Evolutionary conservation across 495 filamentous ascomycete species (phyloP).

Genomic region (Penicillium turbatum): DNA sequence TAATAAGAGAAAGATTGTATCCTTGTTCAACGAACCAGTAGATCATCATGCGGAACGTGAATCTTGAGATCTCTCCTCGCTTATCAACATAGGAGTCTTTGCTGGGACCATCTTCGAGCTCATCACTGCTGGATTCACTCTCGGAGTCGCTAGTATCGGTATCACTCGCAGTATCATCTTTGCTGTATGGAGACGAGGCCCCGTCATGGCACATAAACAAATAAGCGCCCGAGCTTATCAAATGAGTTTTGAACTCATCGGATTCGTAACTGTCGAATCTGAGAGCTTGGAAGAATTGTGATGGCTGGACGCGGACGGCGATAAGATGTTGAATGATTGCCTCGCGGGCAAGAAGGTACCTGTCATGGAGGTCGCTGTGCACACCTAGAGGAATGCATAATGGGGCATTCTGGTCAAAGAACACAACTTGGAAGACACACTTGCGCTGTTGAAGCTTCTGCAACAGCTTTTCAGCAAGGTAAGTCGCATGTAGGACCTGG

Average conservation of each 20-base stretch:
- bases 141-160: background rate
- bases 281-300: background rate
- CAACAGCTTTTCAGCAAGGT: slow-evolving; percentile 62
- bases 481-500: slow-evolving; percentile 67
- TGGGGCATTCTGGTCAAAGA: slow-evolving; percentile 48
- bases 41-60: slow-evolving; percentile 45
- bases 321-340: slow-evolving; percentile 60
- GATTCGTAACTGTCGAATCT: slow-evolving; percentile 45
- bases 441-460: slow-evolving; percentile 53
- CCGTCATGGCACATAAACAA: slow-evolving; percentile 71
- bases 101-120: background rate
- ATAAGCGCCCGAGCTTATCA: slow-evolving; percentile 48
- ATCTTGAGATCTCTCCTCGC: slow-evolving; percentile 9
- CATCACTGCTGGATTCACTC: background rate
- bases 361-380: slow-evolving; percentile 20
- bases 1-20: slow-evolving; percentile 57
- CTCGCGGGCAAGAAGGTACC: slow-evolving; percentile 57
- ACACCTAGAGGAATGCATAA: slow-evolving; percentile 12
- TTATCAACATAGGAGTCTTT: background rate
- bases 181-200: slow-evolving; percentile 15
- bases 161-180: slow-evolving; percentile 1
- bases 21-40: slow-evolving; percentile 40
- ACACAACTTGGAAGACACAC: slow-evolving; percentile 66
- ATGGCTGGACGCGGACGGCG: background rate
- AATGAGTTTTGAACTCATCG: slow-evolving; percentile 48